phyloP scores from a whole-genome alignment of 140 eudicot genomes.

The Stevia rebaudiana region DNA sequence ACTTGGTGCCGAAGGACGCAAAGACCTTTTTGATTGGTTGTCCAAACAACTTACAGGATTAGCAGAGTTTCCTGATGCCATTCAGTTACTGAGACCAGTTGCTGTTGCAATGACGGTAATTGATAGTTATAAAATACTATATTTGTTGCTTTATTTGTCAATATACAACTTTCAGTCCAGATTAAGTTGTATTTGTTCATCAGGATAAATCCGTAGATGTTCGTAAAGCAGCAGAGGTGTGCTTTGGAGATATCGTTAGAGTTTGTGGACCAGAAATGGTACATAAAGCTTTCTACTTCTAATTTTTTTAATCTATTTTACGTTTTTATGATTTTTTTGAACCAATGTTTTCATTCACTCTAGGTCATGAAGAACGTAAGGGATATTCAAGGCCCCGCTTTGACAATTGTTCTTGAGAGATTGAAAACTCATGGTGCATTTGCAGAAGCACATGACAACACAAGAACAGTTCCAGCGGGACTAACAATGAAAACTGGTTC shows the following conservation, averaged over 20 bases:
- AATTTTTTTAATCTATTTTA: neutral
- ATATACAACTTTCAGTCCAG: neutral
- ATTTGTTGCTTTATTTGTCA: neutral
- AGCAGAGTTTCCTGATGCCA: slow-evolving; percentile 74
- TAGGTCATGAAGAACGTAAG: slow-evolving; percentile 77
- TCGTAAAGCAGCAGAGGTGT: slow-evolving; percentile 95
- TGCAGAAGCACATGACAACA: slow-evolving; percentile 44
- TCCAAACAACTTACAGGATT: slow-evolving; percentile 65
- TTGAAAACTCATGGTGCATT: slow-evolving; percentile 63
- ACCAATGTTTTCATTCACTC: slow-evolving; percentile 1
- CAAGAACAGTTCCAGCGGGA: slow-evolving; percentile 41
- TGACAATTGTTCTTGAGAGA: slow-evolving; percentile 85
- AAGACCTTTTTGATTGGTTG: slow-evolving; percentile 96
- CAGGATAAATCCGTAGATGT: slow-evolving; percentile 99
- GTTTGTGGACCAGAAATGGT: slow-evolving; percentile 92
- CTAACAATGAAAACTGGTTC: slow-evolving; percentile 44
- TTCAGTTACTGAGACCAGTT: slow-evolving; percentile 73
- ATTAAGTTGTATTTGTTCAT: slow-evolving; percentile 11
- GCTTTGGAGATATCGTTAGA: slow-evolving; percentile 74
- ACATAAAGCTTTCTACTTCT: slow-evolving; percentile 1
- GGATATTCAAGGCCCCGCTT: slow-evolving; percentile 96
- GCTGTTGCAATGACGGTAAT: slow-evolving; percentile 89
- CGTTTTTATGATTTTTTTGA: neutral
- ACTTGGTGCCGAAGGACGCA: slow-evolving; percentile 98
- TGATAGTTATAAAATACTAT: neutral